phyloP scores from a whole-genome alignment of 2,329 filamentous ascomycete species.

The Nemania sp. region DNA sequence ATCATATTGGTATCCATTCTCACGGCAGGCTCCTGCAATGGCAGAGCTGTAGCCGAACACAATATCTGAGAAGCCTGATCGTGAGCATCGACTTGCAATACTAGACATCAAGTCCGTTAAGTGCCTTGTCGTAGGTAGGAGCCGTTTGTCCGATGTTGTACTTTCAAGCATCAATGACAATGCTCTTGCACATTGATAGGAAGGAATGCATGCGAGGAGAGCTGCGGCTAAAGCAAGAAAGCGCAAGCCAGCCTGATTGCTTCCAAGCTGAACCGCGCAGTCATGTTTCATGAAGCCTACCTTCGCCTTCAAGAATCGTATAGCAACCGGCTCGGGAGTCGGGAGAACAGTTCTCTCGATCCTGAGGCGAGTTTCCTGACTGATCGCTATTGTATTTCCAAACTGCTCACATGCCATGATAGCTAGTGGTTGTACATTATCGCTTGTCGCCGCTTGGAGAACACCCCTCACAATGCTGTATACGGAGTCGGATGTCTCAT shows the following conservation, averaged over 20 bases:
- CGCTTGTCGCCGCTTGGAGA: constrained; percentile 27
- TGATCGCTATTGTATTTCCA: constrained; percentile 30
- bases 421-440: constrained; percentile 32
- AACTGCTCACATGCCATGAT: constrained; percentile 31
- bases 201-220: constrained; percentile 2
- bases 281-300: constrained; percentile 27
- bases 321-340: constrained; percentile 16
- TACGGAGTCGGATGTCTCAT: constrained; percentile 15
- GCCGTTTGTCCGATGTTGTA: constrained; percentile 18
- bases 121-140: constrained; percentile 23
- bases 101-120: constrained; percentile 21
- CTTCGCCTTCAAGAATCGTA: constrained; percentile 25
- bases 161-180: constrained; percentile 20
- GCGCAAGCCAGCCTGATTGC: constrained; percentile 28
- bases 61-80: constrained; percentile 17
- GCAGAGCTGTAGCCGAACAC: constrained; percentile 10
- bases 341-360: constrained; percentile 27
- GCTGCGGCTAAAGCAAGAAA: constrained; percentile 21
- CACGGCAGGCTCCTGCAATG: background rate
- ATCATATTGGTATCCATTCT: background rate
- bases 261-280: constrained; percentile 28
- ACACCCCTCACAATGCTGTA: constrained; percentile 21
- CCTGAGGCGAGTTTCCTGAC: constrained; percentile 21
- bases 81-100: constrained; percentile 7
- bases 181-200: background rate